Conservation (phyloP, 805 yeast species). For the Candida corydali region DNA sequence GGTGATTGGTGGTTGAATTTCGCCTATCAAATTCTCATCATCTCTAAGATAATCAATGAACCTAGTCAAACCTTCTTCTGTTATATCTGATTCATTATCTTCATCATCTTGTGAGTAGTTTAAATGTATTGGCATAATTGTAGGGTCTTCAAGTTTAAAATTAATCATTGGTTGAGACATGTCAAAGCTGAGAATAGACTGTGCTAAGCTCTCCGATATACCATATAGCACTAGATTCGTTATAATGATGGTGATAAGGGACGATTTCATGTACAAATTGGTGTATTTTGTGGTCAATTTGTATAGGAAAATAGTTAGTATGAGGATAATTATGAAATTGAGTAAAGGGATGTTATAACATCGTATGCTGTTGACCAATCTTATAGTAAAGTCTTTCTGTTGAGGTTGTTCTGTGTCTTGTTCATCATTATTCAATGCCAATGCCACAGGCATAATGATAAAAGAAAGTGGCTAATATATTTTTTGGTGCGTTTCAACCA, state of each 20-base stretch:
- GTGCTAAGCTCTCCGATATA: constrained; percentile 89
- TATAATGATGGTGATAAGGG: constrained; percentile 72
- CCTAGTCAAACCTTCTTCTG: constrained; percentile 18
- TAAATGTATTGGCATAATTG: background rate
- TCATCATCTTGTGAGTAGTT: constrained; percentile 10
- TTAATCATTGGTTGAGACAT: constrained; percentile 18
- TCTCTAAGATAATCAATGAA: constrained; percentile 31
- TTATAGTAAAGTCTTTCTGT: constrained; percentile 12
- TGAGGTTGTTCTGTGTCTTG: background rate
- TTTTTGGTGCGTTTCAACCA: no score
- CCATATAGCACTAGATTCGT: constrained; percentile 82
- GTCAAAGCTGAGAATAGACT: constrained; percentile 45
- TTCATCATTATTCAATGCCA: constrained; percentile 10
- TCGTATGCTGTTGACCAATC: constrained; percentile 29
- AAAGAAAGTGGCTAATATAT: no score
- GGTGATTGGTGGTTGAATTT: background rate
- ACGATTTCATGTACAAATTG: constrained; percentile 55
- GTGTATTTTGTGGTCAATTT: constrained; percentile 57
- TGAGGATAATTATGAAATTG: constrained; percentile 48
- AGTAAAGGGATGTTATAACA: constrained; percentile 50
- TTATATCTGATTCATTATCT: constrained; percentile 7
- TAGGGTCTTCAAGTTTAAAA: constrained; percentile 12
- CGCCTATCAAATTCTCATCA: constrained; percentile 19
- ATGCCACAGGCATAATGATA: constrained; percentile 17
- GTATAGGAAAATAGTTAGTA: constrained; percentile 47